Conservation (phyloP, 495 filamentous ascomycete species). For the Talaromyces proteolyticus region DNA sequence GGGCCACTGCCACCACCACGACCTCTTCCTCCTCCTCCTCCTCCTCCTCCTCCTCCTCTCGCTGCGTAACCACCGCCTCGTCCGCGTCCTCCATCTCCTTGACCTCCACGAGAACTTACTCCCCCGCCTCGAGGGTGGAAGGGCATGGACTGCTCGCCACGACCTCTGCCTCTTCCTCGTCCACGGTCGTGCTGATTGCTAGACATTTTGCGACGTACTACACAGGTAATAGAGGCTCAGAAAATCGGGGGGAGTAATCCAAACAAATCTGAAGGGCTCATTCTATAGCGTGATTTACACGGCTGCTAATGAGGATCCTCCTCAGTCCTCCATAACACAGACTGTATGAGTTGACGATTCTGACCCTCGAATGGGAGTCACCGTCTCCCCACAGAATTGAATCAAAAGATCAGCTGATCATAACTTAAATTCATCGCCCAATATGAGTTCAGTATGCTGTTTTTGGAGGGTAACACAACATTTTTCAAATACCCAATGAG, state of each 20-base stretch:
- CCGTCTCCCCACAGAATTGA: neutral
- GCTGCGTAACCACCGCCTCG: neutral
- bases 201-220: neutral
- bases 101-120: conserved; percentile 7
- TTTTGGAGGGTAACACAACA: neutral
- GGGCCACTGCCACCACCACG: conserved; percentile 9
- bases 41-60: neutral
- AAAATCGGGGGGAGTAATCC: neutral
- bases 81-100: conserved; percentile 11
- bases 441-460: neutral
- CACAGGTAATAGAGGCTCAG: neutral
- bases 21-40: conserved; percentile 6
- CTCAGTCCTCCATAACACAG: neutral
- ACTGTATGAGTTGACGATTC: neutral
- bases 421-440: neutral
- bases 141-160: conserved; percentile 7
- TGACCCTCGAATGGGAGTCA: neutral
- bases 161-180: conserved; percentile 11
- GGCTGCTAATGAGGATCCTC: too few relatives aligned
- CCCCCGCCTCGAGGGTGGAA: conserved; percentile 8
- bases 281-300: too few relatives aligned
- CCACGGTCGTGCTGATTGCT: neutral
- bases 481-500: neutral
- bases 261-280: too few relatives aligned
- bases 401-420: neutral